A percentile compares a stretch with the other conserved stretches of the same genome.
Evolutionary conservation across 352 stramenopile species (phyloP).

Genomic region (Phytophthora tubulina): DNA sequence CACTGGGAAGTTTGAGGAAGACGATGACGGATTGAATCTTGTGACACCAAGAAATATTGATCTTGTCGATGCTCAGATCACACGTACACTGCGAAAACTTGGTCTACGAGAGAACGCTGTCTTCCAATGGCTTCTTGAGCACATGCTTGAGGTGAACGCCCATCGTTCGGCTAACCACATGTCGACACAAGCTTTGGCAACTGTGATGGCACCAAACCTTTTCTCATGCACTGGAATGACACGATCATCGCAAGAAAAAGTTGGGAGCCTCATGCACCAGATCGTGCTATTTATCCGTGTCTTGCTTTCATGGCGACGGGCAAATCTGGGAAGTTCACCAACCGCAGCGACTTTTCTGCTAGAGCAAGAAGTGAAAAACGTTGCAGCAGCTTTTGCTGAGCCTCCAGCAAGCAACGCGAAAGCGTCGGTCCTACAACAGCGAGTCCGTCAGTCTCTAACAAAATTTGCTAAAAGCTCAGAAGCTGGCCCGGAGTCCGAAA

Average conservation of each 20-base stretch:
- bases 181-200: conserved; percentile 56
- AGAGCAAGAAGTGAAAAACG: conserved; percentile 35
- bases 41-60: conserved; percentile 31
- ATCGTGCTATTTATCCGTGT: conserved; percentile 56
- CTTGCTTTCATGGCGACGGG: conserved; percentile 48
- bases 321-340: conserved; percentile 23
- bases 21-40: conserved; percentile 18
- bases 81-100: conserved; percentile 39
- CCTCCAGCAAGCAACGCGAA: conserved; percentile 1
- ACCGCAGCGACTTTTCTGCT: conserved; percentile 17
- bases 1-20: conserved; percentile 10
- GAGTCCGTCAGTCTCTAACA: conserved; percentile 36
- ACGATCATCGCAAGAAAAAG: conserved; percentile 27
- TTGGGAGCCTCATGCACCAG: conserved; percentile 33
- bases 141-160: conserved; percentile 64
- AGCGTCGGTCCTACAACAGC: conserved; percentile 17
- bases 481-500: conserved; percentile 3
- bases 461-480: conserved; percentile 23
- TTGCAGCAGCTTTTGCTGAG: conserved; percentile 22
- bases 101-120: conserved; percentile 44
- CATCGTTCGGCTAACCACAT: conserved; percentile 57
- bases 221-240: conserved; percentile 38
- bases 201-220: conserved; percentile 72
- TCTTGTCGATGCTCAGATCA: conserved; percentile 27
- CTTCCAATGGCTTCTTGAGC: conserved; percentile 73